These are phyloP conservation scores for Saccharomycopsis babjevae DNA, from an alignment of 805 yeast species.

Conservation along the genomic window DNA sequence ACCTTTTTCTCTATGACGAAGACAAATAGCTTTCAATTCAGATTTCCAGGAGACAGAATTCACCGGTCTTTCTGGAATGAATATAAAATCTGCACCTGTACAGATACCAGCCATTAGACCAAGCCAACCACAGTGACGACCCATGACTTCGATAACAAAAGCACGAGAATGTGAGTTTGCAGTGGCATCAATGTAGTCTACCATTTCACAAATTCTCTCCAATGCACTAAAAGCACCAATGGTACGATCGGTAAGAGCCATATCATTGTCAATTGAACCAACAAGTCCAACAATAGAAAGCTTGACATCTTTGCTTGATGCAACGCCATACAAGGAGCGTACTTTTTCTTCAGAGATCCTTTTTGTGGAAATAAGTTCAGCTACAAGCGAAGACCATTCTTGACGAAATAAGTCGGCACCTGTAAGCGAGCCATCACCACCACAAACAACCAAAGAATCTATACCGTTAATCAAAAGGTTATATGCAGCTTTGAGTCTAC, in stretches of 20 bases:
- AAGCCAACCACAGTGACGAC: constrained; percentile 98
- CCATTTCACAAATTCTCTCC: constrained; percentile 85
- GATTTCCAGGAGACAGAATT: constrained; percentile 64
- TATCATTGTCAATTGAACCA: constrained; percentile 96
- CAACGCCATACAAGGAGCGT: background rate
- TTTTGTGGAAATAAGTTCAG: constrained; percentile 44
- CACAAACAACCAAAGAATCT: constrained; percentile 91
- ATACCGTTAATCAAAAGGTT: constrained; percentile 81
- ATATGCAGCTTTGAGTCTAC: constrained; percentile 74
- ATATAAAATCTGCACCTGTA: constrained; percentile 88
- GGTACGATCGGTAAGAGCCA: constrained; percentile 94
- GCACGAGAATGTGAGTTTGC: constrained; percentile 97
- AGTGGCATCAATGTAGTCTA: constrained; percentile 95
- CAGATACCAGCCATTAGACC: constrained; percentile 97
- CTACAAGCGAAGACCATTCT: constrained; percentile 87
- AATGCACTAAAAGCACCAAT: constrained; percentile 94
- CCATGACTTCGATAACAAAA: constrained; percentile 97
- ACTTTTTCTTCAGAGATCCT: background rate
- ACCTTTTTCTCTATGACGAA: constrained; percentile 75
- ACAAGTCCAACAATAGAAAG: constrained; percentile 89
- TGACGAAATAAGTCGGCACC: constrained; percentile 92
- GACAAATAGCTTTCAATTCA: constrained; percentile 64
- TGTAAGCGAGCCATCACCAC: constrained; percentile 97
- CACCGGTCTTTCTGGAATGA: constrained; percentile 93
- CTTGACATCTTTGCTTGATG: constrained; percentile 35